Evolutionary conservation across 176 grass and related monocot species (phyloP).

Genomic region (Tillandsia leiboldiana): DNA sequence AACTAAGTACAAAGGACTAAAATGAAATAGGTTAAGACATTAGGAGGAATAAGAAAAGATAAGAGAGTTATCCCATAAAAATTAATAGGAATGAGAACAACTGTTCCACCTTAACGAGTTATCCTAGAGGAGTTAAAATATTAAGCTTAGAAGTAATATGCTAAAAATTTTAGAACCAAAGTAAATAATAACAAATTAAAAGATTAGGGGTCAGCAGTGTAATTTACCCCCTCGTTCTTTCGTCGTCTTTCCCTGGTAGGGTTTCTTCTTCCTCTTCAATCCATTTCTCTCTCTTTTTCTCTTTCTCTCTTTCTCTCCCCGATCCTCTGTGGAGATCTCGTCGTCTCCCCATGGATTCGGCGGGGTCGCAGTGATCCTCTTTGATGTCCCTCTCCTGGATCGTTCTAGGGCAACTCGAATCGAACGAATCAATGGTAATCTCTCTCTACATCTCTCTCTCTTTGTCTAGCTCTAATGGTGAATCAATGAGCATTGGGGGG

Average conservation of each 20-base stretch:
- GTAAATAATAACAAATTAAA: too few relatives aligned
- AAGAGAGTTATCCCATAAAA: too few relatives aligned
- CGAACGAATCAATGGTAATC: constrained; percentile 27
- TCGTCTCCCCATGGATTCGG: background rate
- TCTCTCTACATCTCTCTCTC: background rate
- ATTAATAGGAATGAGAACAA: too few relatives aligned
- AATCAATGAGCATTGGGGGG: constrained; percentile 10
- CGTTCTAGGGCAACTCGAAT: constrained; percentile 40
- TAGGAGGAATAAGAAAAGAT: too few relatives aligned
- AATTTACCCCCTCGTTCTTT: background rate
- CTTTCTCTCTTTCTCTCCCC: background rate
- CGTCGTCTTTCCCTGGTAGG: background rate
- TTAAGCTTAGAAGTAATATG: too few relatives aligned
- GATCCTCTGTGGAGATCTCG: background rate
- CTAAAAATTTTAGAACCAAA: too few relatives aligned
- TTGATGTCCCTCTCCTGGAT: constrained; percentile 66
- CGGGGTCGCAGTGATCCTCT: background rate
- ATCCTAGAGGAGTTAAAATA: too few relatives aligned
- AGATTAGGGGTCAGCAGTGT: too few relatives aligned
- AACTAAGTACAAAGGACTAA: too few relatives aligned
- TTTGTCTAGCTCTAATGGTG: background rate
- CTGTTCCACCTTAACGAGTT: too few relatives aligned
- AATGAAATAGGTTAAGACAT: too few relatives aligned
- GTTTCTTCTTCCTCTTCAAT: background rate
- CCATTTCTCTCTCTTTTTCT: background rate